phyloP scores from a whole-genome alignment of 495 filamentous ascomycete genomes.

The Podospora pseudopauciseta region DNA sequence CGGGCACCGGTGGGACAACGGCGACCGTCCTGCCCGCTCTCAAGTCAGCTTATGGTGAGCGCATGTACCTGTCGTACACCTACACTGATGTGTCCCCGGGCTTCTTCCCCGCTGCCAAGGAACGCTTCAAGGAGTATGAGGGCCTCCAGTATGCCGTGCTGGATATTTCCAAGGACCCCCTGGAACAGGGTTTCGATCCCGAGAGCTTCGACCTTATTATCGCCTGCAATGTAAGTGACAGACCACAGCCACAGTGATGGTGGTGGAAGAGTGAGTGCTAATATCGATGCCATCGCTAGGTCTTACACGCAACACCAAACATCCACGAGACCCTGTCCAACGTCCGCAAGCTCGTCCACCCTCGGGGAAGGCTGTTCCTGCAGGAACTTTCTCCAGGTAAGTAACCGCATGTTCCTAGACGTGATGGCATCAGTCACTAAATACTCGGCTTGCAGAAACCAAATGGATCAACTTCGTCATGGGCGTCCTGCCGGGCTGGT shows the following conservation, averaged over 20 bases:
- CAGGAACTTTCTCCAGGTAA: background rate
- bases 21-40: constrained; percentile 36
- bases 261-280: too few species aligned
- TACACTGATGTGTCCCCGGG: constrained; percentile 52
- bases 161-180: constrained; percentile 48
- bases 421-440: too few species aligned
- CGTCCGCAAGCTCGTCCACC: background rate
- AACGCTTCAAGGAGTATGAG: constrained; percentile 37
- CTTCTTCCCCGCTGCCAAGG: constrained; percentile 48
- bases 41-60: constrained; percentile 12
- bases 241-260: constrained; percentile 14
- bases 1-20: constrained; percentile 51
- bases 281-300: constrained; percentile 24
- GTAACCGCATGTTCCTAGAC: background rate
- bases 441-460: background rate
- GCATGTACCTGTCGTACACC: constrained; percentile 40
- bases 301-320: constrained; percentile 1
- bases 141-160: constrained; percentile 46
- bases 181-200: constrained; percentile 46
- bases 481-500: background rate
- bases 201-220: constrained; percentile 53
- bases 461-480: background rate
- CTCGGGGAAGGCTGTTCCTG: background rate
- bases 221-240: constrained; percentile 44
- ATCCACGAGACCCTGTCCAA: background rate